Evolutionary conservation across 352 stramenopile genomes (phyloP).

Genomic region (Phytophthora idaei): DNA sequence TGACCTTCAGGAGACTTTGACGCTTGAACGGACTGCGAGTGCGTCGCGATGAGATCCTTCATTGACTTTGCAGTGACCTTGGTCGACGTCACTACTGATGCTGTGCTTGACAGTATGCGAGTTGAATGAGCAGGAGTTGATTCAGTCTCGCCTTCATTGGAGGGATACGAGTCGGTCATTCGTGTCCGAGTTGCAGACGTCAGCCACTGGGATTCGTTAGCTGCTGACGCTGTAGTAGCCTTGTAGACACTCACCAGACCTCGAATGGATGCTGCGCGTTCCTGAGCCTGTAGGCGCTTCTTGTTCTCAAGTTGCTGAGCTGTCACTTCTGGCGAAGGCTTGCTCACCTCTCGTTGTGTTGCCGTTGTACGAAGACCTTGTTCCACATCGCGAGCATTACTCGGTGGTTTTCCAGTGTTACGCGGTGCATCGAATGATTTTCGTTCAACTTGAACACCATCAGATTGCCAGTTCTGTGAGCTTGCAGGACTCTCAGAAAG

Average conservation of each 20-base stretch:
- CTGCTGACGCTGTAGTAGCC: not conserved
- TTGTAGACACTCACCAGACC: constrained; percentile 31
- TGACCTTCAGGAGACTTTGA: constrained; percentile 8
- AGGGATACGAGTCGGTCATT: constrained; percentile 2
- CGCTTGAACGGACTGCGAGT: constrained; percentile 21
- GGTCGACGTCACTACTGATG: constrained; percentile 16
- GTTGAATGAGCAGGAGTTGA: constrained; percentile 2
- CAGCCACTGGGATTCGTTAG: constrained; percentile 1
- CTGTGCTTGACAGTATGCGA: constrained; percentile 11
- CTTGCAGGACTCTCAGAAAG: constrained; percentile 14
- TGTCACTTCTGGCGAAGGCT: constrained; percentile 11
- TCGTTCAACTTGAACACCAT: not conserved
- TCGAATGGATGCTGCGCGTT: constrained; percentile 32
- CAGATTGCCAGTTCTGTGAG: constrained; percentile 10
- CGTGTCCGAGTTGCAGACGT: constrained; percentile 10
- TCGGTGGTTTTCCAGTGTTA: constrained; percentile 1
- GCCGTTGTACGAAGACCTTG: constrained; percentile 4
- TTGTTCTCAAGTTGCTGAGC: constrained; percentile 29
- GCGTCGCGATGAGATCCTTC: constrained; percentile 43
- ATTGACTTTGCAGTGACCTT: constrained; percentile 40
- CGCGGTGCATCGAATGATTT: not conserved
- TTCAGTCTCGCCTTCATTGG: constrained; percentile 18
- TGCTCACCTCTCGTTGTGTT: constrained; percentile 11
- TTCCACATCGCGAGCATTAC: not conserved
- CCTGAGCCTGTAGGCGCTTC: constrained; percentile 30